phyloP scores from a whole-genome alignment of 1,139 yeast genomes.

The Yamadazyma diospyri region DNA sequence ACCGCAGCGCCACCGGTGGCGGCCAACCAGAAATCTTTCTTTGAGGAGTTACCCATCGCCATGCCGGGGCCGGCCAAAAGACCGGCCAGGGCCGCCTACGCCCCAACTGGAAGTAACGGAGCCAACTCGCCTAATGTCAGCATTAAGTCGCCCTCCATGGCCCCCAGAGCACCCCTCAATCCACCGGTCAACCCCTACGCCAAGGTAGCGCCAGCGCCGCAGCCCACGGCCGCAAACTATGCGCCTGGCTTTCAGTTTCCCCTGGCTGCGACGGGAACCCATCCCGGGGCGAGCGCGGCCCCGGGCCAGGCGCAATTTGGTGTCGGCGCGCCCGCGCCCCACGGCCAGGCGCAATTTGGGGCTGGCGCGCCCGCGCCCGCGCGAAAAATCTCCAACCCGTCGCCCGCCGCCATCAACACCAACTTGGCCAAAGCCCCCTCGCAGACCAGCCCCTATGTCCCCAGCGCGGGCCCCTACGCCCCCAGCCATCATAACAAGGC shows the following conservation, averaged over 20 bases:
- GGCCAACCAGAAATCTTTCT: slow-evolving; percentile 38
- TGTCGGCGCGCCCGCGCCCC: neutral
- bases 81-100: slow-evolving; percentile 25
- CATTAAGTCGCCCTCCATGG: slow-evolving; percentile 9
- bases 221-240: slow-evolving; percentile 2
- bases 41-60: slow-evolving; percentile 50
- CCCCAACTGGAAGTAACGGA: slow-evolving; percentile 2
- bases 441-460: slow-evolving; percentile 41
- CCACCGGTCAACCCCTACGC: slow-evolving; percentile 19
- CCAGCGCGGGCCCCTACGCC: slow-evolving; percentile 46
- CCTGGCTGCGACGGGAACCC: neutral
- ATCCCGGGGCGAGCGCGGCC: neutral
- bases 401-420: slow-evolving; percentile 17
- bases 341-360: neutral
- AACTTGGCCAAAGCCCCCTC: slow-evolving; percentile 20
- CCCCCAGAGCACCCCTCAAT: slow-evolving; percentile 12
- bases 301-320: neutral
- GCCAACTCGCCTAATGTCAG: neutral
- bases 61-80: slow-evolving; percentile 21
- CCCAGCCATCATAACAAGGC: slow-evolving; percentile 34
- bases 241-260: neutral
- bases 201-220: slow-evolving; percentile 2
- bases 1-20: no score
- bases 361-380: slow-evolving; percentile 3
- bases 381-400: slow-evolving; percentile 9